Percentiles rank a stretch among this genome's conserved stretches.
phyloP scores from a whole-genome alignment of 176 grass and related monocot species.

The Thalia dealbata region DNA sequence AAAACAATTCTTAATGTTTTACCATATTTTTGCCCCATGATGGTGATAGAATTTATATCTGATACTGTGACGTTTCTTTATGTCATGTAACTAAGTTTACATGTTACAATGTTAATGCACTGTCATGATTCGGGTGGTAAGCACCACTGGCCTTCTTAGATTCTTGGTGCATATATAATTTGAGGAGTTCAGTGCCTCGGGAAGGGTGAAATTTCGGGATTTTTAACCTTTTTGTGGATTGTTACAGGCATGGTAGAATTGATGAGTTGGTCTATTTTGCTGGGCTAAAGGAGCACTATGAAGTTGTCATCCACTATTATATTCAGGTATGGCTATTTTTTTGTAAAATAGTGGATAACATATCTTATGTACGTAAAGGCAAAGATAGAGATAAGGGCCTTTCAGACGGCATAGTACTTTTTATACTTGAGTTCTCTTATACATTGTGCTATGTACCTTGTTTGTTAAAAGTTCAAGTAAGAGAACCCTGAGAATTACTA shows the following conservation, averaged over 20 bases:
- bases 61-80: not conserved
- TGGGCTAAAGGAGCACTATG: slow-evolving; percentile 79
- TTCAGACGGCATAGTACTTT: too few relatives aligned
- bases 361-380: not conserved
- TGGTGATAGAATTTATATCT: not conserved
- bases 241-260: slow-evolving; percentile 76
- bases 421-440: too few relatives aligned
- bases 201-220: not conserved
- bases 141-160: not conserved
- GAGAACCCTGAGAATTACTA: too few relatives aligned
- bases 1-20: too few relatives aligned
- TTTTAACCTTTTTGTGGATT: slow-evolving; percentile 15
- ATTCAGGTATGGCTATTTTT: slow-evolving; percentile 52
- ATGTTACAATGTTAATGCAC: not conserved
- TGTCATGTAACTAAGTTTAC: not conserved
- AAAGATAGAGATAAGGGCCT: not conserved
- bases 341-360: not conserved
- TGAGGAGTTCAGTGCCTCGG: not conserved
- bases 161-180: not conserved
- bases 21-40: too few relatives aligned
- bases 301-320: slow-evolving; percentile 95
- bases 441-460: too few relatives aligned
- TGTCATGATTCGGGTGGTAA: not conserved
- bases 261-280: slow-evolving; percentile 96
- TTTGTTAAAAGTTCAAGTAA: too few relatives aligned